Conservation (phyloP, 169 alveolate species). For the Ichthyophthirius multifiliis region DNA sequence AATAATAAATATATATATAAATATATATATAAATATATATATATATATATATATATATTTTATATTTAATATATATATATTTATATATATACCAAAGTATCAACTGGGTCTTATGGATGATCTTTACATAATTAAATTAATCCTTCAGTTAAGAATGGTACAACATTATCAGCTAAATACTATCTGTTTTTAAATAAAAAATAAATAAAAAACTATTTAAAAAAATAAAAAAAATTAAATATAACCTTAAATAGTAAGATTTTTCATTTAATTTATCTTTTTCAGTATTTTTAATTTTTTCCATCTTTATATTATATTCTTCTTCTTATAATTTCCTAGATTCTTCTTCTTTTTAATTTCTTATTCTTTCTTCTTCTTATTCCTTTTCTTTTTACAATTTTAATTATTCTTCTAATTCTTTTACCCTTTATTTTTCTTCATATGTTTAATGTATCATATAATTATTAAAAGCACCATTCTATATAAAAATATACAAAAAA, state of each 20-base stretch:
- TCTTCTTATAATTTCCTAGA: slow-evolving; percentile 46
- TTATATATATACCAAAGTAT: slow-evolving; percentile 26
- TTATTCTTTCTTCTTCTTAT: slow-evolving; percentile 7
- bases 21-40: no score
- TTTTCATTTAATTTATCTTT: slow-evolving; percentile 53
- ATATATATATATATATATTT: no score
- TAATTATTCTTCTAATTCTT: slow-evolving; percentile 36
- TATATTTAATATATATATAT: no score
- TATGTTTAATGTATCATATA: slow-evolving; percentile 39
- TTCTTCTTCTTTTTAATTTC: slow-evolving; percentile 36
- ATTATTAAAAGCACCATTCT: slow-evolving; percentile 37
- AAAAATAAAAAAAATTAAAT: background rate
- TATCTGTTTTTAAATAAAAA: slow-evolving; percentile 35
- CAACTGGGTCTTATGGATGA: slow-evolving; percentile 90
- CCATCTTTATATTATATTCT: slow-evolving; percentile 50
- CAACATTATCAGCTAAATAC: slow-evolving; percentile 87
- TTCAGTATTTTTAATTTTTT: slow-evolving; percentile 53
- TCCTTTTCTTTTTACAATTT: background rate
- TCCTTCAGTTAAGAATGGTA: slow-evolving; percentile 87
- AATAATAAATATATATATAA: background rate
- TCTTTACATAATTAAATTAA: slow-evolving; percentile 82
- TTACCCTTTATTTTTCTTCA: slow-evolving; percentile 48
- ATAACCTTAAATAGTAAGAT: slow-evolving; percentile 51
- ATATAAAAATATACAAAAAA: background rate
- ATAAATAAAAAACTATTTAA: background rate